Conservation (phyloP, 345 rosid species). For the Streptanthus diversifolius region DNA sequence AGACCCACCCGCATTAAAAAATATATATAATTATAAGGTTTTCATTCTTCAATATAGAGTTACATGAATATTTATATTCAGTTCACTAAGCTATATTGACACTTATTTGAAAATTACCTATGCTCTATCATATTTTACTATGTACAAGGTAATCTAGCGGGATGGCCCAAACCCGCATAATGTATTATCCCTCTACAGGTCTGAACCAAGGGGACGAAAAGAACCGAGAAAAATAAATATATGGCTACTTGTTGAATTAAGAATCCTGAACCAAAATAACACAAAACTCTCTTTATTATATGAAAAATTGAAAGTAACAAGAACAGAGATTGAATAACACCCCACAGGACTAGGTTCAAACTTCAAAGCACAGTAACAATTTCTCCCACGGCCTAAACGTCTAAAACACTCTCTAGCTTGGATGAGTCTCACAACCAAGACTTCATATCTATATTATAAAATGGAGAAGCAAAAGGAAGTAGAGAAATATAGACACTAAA, state of each 20-base stretch:
- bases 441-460: not conserved
- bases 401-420: constrained; percentile 13
- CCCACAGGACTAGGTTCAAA: not conserved
- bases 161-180: no score
- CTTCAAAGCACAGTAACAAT: not conserved
- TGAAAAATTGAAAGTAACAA: not conserved
- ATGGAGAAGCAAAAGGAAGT: not conserved
- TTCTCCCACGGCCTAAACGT: not conserved
- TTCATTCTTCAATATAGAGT: no score
- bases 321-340: not conserved
- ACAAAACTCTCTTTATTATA: not conserved
- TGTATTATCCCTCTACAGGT: no score
- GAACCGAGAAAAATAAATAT: not conserved
- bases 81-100: no score
- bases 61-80: no score
- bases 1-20: no score
- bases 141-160: no score
- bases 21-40: no score
- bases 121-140: no score
- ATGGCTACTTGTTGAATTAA: not conserved
- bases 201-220: not conserved
- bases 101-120: no score
- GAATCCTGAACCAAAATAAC: not conserved
- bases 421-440: not conserved
- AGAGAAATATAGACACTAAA: constrained; percentile 2